These are phyloP conservation scores for Leccinum disarticulatum DNA, from an alignment of 768 basidiomycete species.

Conservation along the genomic window DNA sequence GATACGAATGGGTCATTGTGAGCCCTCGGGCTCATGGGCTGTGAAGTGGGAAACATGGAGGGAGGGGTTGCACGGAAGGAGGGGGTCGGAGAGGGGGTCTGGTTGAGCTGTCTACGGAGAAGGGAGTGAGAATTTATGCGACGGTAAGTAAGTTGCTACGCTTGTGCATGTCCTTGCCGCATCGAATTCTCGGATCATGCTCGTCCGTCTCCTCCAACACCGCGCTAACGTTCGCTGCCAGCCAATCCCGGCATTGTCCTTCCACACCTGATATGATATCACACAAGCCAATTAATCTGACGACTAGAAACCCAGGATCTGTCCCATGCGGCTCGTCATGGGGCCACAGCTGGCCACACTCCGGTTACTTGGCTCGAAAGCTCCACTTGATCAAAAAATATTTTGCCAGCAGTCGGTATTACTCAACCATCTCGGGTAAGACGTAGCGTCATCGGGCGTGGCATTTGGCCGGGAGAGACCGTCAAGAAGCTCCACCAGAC, in stretches of 20 bases:
- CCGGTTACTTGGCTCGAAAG: background rate
- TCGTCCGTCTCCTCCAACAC: conserved; percentile 14
- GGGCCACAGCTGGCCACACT: background rate
- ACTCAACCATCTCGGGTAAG: background rate
- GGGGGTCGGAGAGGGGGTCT: background rate
- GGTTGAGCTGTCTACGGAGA: conserved; percentile 9
- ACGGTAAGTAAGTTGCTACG: conserved; percentile 4
- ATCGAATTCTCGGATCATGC: conserved; percentile 22
- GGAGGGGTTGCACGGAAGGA: conserved; percentile 12
- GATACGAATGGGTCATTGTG: conserved; percentile 41
- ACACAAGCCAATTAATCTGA: background rate
- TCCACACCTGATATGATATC: background rate
- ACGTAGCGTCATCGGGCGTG: background rate
- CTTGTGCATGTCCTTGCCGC: conserved; percentile 13
- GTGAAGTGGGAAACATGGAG: conserved; percentile 19
- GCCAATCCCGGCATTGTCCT: background rate
- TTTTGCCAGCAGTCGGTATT: background rate
- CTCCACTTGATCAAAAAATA: conserved; percentile 16
- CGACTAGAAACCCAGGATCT: background rate
- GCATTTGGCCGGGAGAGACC: background rate
- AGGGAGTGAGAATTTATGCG: conserved; percentile 28
- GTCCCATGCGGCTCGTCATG: conserved; percentile 5
- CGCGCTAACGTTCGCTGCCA: background rate
- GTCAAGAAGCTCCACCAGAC: background rate
- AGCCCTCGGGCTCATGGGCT: conserved; percentile 4